Evolutionary conservation across 257 asterid species (phyloP), one percentile per base, ranked within the genome.

Genomic region (Anisodus tanguticus): DNA sequence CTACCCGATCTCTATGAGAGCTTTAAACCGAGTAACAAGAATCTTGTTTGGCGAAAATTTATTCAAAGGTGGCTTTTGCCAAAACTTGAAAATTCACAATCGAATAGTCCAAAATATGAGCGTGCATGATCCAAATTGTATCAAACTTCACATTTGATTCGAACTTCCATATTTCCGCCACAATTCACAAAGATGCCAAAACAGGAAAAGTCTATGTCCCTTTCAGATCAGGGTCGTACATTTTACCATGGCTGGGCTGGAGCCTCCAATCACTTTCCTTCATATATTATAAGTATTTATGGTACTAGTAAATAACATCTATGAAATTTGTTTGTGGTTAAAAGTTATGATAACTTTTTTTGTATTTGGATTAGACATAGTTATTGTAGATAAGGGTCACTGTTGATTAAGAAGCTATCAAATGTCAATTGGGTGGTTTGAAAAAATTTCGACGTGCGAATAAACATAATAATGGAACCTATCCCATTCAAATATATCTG

Each of bases 351-450:
- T 13, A 1, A 31, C 35, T 26, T 66, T 31, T 31, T 31, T 66
- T 31, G 11, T 64, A 31, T 31, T 31, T 64, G 43, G 43, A 0
- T 64, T 31, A 11, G 77, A 69, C 54, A 69, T 66, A 31, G 35
- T 31, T 31, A 31, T 31, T 31, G 35, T 31, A 31, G 35, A 31
- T 22, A 74, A 74, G 81, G 19, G 81, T 74, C 11, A 11, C 19
- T 11, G 11, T 11, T 49, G 77, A 15, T 68, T 13, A 15, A 16
- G 26, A 2, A n/a, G 4, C 16, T 15, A 6, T 51, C 22, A 51
- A 76, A 6, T 51, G 81, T 53, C 64, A 51, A 26, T 26, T 76
- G 81, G 26, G 63, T 35, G 81, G 81, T 76, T 58, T 58, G 63
- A 58, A 1, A 51, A 1, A 2, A 2, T 51, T 9, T 12, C 79